phyloP scores from a whole-genome alignment of 169 alveolate genomes.

The Babesia microti region DNA sequence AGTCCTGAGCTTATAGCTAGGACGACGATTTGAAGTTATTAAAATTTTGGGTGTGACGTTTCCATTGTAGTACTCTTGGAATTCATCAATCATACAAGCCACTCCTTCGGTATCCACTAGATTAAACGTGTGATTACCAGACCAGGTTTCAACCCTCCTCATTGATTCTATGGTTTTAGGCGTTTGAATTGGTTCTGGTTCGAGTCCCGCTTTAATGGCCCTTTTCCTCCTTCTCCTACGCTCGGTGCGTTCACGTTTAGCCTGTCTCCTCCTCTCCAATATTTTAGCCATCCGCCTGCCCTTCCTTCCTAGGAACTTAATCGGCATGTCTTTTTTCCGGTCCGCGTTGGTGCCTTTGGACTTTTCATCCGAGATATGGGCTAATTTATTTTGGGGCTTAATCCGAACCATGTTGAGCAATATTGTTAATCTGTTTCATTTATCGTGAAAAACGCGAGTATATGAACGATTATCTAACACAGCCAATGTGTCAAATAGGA shows the following conservation, averaged over 20 bases:
- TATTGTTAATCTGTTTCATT: too few relatives aligned
- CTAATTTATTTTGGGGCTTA: too few relatives aligned
- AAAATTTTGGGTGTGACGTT: conserved; percentile 26
- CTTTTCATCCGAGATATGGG: too few relatives aligned
- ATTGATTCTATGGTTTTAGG: conserved; percentile 46
- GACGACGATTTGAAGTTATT: conserved; percentile 31
- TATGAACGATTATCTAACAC: too few relatives aligned
- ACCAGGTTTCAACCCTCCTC: conserved; percentile 37
- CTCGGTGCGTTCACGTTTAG: conserved; percentile 4
- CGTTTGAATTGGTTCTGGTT: conserved; percentile 15
- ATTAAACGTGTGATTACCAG: conserved; percentile 21
- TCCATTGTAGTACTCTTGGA: conserved; percentile 30
- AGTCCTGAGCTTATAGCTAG: conserved; percentile 44
- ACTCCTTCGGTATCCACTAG: conserved; percentile 36
- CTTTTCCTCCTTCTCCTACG: conserved; percentile 11
- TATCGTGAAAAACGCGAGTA: too few relatives aligned
- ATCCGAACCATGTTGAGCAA: too few relatives aligned
- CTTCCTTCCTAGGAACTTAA: conserved; percentile 1
- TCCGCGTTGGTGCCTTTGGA: too few relatives aligned
- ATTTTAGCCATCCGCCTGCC: conserved; percentile 1
- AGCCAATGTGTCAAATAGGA: too few relatives aligned
- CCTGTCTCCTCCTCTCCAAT: conserved; percentile 2
- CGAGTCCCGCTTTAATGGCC: conserved; percentile 7
- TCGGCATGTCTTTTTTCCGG: too few relatives aligned
- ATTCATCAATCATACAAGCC: conserved; percentile 46